A percentile compares a stretch with the other conserved stretches of the same genome.
Conservation (phyloP, 2,329 filamentous ascomycete species). For the Ceratocystis lukuohia region DNA sequence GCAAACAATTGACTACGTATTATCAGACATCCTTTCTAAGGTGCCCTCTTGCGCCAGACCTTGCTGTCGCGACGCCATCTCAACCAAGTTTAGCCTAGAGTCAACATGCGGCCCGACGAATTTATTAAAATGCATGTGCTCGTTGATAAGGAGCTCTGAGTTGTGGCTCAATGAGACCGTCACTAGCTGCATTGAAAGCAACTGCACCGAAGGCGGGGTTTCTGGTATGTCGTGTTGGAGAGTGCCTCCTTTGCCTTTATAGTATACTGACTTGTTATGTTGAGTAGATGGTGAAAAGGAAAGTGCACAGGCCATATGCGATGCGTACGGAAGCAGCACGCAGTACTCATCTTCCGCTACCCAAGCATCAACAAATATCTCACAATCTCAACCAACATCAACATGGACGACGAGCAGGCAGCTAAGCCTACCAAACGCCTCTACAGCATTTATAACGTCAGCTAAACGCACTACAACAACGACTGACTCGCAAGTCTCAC, state of each 20-base stretch:
- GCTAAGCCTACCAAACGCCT: constrained; percentile 8
- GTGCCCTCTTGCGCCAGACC: constrained; percentile 12
- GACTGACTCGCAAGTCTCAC: not conserved
- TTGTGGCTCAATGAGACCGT: constrained; percentile 5
- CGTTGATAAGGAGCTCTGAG: constrained; percentile 7
- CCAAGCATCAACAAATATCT: not conserved
- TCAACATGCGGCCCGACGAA: constrained; percentile 7
- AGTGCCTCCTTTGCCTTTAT: not conserved
- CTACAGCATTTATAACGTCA: constrained; percentile 6
- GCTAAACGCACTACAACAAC: constrained; percentile 13
- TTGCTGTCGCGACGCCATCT: constrained; percentile 11
- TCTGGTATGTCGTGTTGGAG: constrained; percentile 10
- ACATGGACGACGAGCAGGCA: not conserved
- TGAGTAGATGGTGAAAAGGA: constrained; percentile 6
- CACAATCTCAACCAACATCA: not conserved
- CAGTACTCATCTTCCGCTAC: not conserved
- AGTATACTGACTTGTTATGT: not conserved
- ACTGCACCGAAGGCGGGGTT: constrained; percentile 2
- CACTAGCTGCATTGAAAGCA: constrained; percentile 13
- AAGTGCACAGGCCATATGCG: constrained; percentile 3
- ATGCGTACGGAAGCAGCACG: not conserved
- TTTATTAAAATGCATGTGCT: constrained; percentile 13
- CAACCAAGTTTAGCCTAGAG: constrained; percentile 5
- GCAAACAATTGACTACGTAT: constrained; percentile 5
- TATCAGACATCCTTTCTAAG: constrained; percentile 6